Evolutionary conservation across 83 land plant species (phyloP).

Genomic region (Isoetes engelmannii): DNA sequence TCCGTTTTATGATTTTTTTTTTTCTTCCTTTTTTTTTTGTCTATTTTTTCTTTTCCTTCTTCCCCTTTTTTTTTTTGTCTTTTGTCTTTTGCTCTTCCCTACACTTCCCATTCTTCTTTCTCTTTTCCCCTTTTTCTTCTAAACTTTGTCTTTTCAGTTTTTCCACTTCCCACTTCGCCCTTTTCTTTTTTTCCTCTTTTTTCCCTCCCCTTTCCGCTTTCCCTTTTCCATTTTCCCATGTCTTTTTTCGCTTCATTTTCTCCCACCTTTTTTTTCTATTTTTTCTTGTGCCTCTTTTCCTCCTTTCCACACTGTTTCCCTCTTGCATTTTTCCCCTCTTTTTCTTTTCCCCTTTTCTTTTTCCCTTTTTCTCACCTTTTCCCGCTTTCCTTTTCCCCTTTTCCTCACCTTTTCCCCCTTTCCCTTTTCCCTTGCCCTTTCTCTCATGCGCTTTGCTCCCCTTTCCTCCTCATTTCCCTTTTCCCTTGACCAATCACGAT

Average conservation of each 20-base stretch:
- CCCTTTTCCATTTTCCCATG: background rate
- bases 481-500: background rate
- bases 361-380: slow-evolving; percentile 3
- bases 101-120: too few relatives aligned
- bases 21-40: too few relatives aligned
- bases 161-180: too few relatives aligned
- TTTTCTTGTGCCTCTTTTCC: background rate
- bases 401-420: background rate
- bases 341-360: slow-evolving; percentile 3
- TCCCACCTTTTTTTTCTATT: background rate
- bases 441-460: background rate
- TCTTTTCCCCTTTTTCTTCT: too few relatives aligned
- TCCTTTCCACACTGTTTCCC: slow-evolving; percentile 4
- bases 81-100: too few relatives aligned
- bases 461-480: background rate
- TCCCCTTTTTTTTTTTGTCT: too few relatives aligned
- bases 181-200: too few relatives aligned
- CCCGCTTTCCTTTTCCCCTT: background rate
- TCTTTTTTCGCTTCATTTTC: background rate
- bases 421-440: background rate
- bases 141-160: too few relatives aligned
- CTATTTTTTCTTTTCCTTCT: too few relatives aligned
- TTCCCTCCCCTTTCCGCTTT: background rate
- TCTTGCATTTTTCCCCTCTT: too few relatives aligned
- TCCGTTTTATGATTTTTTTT: too few relatives aligned